Conservation (phyloP, 805 yeast genomes). For the Candida jianshihensis region DNA sequence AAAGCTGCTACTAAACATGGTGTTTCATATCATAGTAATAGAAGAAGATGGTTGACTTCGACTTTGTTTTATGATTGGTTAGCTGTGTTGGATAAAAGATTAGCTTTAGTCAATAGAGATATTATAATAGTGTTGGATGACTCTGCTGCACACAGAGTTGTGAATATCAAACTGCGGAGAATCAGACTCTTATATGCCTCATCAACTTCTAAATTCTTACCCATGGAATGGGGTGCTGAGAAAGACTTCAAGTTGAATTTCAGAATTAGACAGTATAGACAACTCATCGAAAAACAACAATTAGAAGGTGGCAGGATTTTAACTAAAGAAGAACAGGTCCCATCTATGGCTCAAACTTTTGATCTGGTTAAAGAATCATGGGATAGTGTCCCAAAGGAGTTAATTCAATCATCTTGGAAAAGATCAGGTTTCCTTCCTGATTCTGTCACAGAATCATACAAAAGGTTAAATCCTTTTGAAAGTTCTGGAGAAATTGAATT, state of each 20-base stretch:
- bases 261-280: conserved; percentile 48
- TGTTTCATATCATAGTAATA: conserved; percentile 50
- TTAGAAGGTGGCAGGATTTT: conserved; percentile 13
- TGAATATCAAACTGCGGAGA: conserved; percentile 41
- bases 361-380: conserved; percentile 54
- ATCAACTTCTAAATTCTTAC: conserved; percentile 36
- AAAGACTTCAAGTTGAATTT: conserved; percentile 55
- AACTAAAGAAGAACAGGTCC: conserved; percentile 32
- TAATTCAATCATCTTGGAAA: conserved; percentile 37
- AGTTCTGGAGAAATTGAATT: conserved; percentile 35
- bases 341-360: conserved; percentile 49
- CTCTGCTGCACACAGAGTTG: conserved; percentile 54
- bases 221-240: conserved; percentile 58
- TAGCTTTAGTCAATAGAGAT: conserved; percentile 40
- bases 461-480: conserved; percentile 26
- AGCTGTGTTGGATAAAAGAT: conserved; percentile 50
- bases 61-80: conserved; percentile 58
- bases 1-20: conserved; percentile 46
- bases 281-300: conserved; percentile 23
- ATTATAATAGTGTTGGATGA: conserved; percentile 54
- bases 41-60: conserved; percentile 57
- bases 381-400: conserved; percentile 33
- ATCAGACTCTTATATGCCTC: conserved; percentile 34
- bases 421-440: conserved; percentile 35
- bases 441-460: conserved; percentile 21